phyloP scores from a whole-genome alignment of 208 protist genomes.

The Leishmania braziliensis region DNA sequence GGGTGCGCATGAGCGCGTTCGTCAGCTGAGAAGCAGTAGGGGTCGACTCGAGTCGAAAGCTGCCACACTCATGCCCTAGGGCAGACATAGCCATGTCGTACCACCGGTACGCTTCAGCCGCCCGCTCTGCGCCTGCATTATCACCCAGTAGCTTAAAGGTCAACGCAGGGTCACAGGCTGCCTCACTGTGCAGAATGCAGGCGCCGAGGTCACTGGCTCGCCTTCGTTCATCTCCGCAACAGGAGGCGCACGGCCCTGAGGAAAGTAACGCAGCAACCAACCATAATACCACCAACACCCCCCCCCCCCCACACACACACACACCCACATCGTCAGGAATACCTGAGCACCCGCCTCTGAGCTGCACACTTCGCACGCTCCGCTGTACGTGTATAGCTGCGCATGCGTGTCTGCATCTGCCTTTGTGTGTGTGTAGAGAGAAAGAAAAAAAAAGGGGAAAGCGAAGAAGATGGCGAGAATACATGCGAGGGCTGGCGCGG shows the following conservation, averaged over 20 bases:
- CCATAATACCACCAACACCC: background rate
- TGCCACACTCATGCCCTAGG: conserved; percentile 25
- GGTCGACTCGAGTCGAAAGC: conserved; percentile 29
- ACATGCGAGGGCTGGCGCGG: background rate
- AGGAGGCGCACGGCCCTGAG: background rate
- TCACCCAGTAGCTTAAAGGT: conserved; percentile 83
- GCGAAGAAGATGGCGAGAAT: background rate
- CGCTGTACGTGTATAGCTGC: background rate
- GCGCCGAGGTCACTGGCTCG: conserved; percentile 42
- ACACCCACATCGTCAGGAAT: background rate
- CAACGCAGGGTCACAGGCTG: conserved; percentile 70
- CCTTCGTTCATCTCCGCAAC: background rate
- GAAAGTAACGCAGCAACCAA: background rate
- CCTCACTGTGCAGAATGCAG: conserved; percentile 68
- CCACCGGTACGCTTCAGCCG: conserved; percentile 74
- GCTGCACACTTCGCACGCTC: background rate
- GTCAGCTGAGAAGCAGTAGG: conserved; percentile 65
- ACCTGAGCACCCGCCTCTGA: background rate
- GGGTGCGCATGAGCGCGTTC: conserved; percentile 77
- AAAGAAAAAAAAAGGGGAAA: background rate
- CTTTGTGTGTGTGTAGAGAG: background rate
- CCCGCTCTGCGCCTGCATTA: conserved; percentile 72
- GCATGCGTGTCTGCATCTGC: background rate
- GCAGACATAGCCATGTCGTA: conserved; percentile 64
- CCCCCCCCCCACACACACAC: background rate